Conservation (phyloP, 805 yeast genomes). For the Sugiyamaella chiloensis region DNA sequence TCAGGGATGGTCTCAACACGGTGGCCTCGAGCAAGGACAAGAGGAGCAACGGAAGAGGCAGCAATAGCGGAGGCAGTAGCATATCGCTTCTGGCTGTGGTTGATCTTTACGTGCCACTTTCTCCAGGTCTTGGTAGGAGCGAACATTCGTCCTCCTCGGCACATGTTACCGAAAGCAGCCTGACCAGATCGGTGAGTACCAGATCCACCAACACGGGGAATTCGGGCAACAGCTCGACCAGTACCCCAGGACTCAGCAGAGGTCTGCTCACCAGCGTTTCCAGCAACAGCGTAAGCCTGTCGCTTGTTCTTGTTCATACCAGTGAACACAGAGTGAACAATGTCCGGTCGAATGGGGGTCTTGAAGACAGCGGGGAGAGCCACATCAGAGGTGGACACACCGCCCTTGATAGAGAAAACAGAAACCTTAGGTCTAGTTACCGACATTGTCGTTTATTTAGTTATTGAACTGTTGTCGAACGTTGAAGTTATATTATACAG, state of each 20-base stretch:
- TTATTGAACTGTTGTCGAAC: constrained; percentile 6
- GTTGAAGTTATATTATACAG: neutral
- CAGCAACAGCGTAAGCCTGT: constrained; percentile 99
- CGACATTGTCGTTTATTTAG: constrained; percentile 40
- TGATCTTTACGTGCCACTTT: constrained; percentile 99
- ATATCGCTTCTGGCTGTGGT: constrained; percentile 99
- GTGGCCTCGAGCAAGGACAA: constrained; percentile 99
- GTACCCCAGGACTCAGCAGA: constrained; percentile 99
- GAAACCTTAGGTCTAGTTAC: constrained; percentile 94
- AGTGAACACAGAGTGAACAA: constrained; percentile 98
- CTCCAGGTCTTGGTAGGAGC: constrained; percentile 99
- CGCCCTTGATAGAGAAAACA: constrained; percentile 85
- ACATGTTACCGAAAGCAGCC: constrained; percentile 99
- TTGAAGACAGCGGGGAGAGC: constrained; percentile 98
- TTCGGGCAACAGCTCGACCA: constrained; percentile 99
- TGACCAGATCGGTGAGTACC: constrained; percentile 99
- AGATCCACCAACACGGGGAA: constrained; percentile 99
- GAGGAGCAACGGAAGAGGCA: constrained; percentile 97
- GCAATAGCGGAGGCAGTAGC: constrained; percentile 99
- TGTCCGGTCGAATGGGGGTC: constrained; percentile 99
- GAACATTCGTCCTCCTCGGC: constrained; percentile 99
- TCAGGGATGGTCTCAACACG: constrained; percentile 97
- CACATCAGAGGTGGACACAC: constrained; percentile 75
- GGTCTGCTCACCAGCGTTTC: constrained; percentile 99
- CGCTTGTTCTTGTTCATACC: constrained; percentile 99